Conservation (phyloP, 306 rosid species). For the Spatholobus suberectus region DNA sequence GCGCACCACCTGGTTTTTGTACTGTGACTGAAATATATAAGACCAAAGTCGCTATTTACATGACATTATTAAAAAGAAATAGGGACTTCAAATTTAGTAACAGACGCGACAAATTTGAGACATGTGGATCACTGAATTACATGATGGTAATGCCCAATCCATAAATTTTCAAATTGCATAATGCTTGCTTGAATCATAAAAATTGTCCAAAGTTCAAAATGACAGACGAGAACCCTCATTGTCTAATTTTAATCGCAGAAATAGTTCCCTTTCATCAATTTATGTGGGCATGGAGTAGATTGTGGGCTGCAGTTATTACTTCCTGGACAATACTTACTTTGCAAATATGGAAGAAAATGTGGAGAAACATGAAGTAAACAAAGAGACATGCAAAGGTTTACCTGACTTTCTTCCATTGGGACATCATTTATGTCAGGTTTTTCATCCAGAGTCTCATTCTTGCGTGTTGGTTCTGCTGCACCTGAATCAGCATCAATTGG, state of each 20-base stretch:
- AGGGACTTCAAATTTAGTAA: constrained; percentile 1
- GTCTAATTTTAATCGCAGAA: constrained; percentile 20
- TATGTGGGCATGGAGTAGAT: background rate
- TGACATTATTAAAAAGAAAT: background rate
- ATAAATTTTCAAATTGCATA: background rate
- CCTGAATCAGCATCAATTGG: constrained; percentile 55
- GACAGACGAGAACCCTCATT: constrained; percentile 7
- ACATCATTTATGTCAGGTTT: constrained; percentile 94
- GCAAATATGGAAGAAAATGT: constrained; percentile 12
- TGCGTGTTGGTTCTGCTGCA: constrained; percentile 52
- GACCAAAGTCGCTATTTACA: constrained; percentile 18
- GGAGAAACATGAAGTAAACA: constrained; percentile 22
- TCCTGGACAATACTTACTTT: background rate
- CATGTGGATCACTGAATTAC: constrained; percentile 9
- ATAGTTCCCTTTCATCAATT: constrained; percentile 10
- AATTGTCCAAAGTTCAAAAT: background rate
- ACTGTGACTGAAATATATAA: constrained; percentile 57
- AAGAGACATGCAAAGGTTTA: constrained; percentile 34
- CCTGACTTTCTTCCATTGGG: constrained; percentile 94
- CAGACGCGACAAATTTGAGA: background rate
- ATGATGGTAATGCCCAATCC: constrained; percentile 8
- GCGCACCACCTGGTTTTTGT: constrained; percentile 65
- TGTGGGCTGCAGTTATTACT: background rate
- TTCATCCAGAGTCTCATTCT: constrained; percentile 64
- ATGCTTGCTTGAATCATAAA: constrained; percentile 8